Conservation (phyloP, 208 protist genomes). For the Leishmania mexicana region DNA sequence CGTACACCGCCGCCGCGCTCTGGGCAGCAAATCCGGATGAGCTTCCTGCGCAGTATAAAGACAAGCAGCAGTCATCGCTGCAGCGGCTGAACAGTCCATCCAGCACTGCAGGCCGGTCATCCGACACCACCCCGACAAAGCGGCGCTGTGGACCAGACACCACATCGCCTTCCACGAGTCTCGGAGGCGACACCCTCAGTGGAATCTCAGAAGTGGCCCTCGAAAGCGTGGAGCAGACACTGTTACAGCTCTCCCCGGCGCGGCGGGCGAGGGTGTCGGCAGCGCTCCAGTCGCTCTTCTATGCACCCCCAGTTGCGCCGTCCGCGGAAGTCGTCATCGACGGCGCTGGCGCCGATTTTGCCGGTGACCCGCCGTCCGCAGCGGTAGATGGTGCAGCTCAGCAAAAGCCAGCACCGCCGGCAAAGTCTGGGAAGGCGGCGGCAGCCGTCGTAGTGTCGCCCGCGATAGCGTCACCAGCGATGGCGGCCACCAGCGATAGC, state of each 20-base stretch:
- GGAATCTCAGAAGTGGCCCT: background rate
- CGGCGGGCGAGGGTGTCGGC: conserved; percentile 22
- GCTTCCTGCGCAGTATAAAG: conserved; percentile 22
- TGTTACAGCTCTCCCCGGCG: conserved; percentile 12
- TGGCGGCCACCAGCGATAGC: background rate
- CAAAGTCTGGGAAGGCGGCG: background rate
- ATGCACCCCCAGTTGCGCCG: background rate
- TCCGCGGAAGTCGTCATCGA: background rate
- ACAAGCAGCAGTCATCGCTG: conserved; percentile 11
- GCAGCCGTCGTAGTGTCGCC: background rate
- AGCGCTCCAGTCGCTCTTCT: conserved; percentile 22
- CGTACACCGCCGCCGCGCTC: conserved; percentile 13
- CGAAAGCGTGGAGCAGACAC: conserved; percentile 22
- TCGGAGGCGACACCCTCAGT: background rate
- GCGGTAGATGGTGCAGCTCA: background rate
- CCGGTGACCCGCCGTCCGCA: too few relatives aligned
- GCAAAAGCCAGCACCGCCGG: background rate
- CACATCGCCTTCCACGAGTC: background rate
- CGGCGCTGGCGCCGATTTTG: background rate
- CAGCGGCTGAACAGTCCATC: conserved; percentile 7
- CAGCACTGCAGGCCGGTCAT: conserved; percentile 4
- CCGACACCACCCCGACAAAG: conserved; percentile 2
- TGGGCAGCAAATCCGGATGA: conserved; percentile 22
- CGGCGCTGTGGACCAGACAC: background rate
- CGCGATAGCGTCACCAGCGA: background rate